Conservation (phyloP, 768 basidiomycete species). For the Mycena alexandri region DNA sequence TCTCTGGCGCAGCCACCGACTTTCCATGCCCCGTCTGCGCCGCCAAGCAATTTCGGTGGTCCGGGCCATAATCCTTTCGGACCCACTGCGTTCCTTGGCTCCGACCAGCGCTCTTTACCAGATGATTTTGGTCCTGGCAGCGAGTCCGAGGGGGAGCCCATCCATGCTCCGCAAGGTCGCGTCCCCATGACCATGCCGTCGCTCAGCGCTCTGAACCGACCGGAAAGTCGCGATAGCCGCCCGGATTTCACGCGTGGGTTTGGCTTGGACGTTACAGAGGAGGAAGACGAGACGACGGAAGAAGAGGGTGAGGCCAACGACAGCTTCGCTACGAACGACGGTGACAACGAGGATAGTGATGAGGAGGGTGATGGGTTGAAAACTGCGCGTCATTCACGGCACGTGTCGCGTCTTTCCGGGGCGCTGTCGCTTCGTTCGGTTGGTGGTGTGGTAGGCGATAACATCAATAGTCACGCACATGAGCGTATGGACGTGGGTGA, state of each 20-base stretch:
- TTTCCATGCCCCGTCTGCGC: conserved; percentile 51
- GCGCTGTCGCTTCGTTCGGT: conserved; percentile 37
- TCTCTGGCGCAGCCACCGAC: conserved; percentile 76
- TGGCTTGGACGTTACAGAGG: conserved; percentile 82
- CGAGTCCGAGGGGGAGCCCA: conserved; percentile 44
- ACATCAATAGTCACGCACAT: conserved; percentile 31
- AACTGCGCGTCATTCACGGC: conserved; percentile 34
- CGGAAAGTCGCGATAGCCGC: conserved; percentile 64
- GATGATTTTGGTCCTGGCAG: conserved; percentile 39
- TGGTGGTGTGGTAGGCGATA: conserved; percentile 34
- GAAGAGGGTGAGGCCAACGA: conserved; percentile 41
- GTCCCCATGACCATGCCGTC: conserved; percentile 60
- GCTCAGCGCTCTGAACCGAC: conserved; percentile 53
- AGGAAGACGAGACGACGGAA: conserved; percentile 52
- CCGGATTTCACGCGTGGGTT: conserved; percentile 86
- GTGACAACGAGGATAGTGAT: conserved; percentile 50
- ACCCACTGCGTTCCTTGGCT: conserved; percentile 64
- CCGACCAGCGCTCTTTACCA: conserved; percentile 53
- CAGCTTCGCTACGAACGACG: conserved; percentile 43
- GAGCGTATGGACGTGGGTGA: conserved; percentile 44
- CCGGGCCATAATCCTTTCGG: conserved; percentile 76
- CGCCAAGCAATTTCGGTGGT: conserved; percentile 49
- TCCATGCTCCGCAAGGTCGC: conserved; percentile 69
- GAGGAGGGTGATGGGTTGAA: conserved; percentile 40
- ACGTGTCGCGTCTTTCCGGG: conserved; percentile 37